Conservation (phyloP, 1,139 yeast genomes). For the Pichia sp. region DNA sequence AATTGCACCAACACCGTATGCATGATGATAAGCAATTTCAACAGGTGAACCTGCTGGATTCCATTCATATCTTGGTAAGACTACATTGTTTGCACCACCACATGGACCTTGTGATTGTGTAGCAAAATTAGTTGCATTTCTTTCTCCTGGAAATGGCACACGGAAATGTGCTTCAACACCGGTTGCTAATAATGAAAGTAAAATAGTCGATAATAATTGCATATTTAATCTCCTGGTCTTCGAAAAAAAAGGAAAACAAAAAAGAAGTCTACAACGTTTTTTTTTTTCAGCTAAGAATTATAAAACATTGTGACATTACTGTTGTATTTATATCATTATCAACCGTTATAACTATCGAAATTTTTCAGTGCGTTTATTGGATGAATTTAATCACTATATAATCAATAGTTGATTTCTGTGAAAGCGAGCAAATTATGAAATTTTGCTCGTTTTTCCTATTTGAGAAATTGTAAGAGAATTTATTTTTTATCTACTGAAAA, state of each 20-base stretch:
- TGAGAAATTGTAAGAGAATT: no score
- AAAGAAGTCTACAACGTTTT: no score
- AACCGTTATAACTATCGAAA: no score
- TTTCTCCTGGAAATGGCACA: constrained; percentile 29
- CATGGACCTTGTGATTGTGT: constrained; percentile 27
- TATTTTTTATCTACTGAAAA: no score
- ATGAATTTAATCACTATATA: no score
- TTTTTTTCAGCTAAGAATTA: no score
- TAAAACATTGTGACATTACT: no score
- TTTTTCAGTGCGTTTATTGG: no score
- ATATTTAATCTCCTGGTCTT: neutral
- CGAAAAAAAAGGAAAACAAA: no score
- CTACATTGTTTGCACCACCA: constrained; percentile 25
- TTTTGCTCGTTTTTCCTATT: neutral
- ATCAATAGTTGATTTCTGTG: no score
- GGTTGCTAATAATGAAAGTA: neutral
- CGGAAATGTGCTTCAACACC: constrained; percentile 24
- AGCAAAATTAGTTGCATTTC: constrained; percentile 26
- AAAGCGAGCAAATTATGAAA: neutral
- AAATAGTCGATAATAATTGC: neutral
- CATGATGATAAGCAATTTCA: constrained; percentile 22
- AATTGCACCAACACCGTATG: constrained; percentile 23
- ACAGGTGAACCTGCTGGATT: constrained; percentile 28
- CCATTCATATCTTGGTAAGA: constrained; percentile 26
- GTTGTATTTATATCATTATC: no score